These are phyloP conservation scores for Conoideocrella luteorostrata DNA, from an alignment of 2,329 filamentous ascomycete genomes.

Conservation along the genomic window DNA sequence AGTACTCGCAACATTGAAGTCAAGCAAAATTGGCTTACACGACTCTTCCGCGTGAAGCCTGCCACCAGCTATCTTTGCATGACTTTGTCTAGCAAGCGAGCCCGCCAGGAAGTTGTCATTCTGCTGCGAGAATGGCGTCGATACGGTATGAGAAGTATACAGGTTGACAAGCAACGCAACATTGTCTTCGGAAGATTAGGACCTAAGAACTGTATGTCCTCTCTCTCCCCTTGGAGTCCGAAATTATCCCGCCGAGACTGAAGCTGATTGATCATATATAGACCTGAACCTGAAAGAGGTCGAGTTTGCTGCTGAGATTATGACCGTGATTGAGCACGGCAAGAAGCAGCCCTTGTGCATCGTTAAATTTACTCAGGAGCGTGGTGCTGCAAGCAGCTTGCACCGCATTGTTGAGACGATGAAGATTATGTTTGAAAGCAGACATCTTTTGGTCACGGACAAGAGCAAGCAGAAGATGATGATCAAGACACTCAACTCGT, in stretches of 20 bases:
- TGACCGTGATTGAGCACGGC: conserved; percentile 82
- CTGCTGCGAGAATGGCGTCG: conserved; percentile 74
- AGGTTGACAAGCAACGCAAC: conserved; percentile 71
- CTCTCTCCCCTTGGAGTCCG: background rate
- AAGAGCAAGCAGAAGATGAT: conserved; percentile 64
- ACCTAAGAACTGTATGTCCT: conserved; percentile 65
- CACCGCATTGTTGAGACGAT: conserved; percentile 75
- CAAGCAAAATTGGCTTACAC: conserved; percentile 80
- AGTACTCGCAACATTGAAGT: conserved; percentile 52
- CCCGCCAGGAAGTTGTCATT: conserved; percentile 68
- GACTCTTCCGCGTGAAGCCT: conserved; percentile 84
- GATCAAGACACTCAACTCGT: conserved; percentile 58
- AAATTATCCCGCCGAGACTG: background rate
- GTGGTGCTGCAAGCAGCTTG: conserved; percentile 87
- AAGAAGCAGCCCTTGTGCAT: conserved; percentile 71
- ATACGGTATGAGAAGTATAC: conserved; percentile 74
- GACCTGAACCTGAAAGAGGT: conserved; percentile 80
- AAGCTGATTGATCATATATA: conserved; percentile 28
- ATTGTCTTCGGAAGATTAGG: conserved; percentile 74
- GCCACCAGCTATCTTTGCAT: conserved; percentile 71
- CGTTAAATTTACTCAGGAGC: conserved; percentile 80
- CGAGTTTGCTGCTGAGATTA: conserved; percentile 80
- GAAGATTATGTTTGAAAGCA: conserved; percentile 58
- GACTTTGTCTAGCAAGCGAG: conserved; percentile 58
- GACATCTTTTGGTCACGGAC: conserved; percentile 63